phyloP scores from a whole-genome alignment of 2,329 filamentous ascomycete species.

The Claviceps maximensis region DNA sequence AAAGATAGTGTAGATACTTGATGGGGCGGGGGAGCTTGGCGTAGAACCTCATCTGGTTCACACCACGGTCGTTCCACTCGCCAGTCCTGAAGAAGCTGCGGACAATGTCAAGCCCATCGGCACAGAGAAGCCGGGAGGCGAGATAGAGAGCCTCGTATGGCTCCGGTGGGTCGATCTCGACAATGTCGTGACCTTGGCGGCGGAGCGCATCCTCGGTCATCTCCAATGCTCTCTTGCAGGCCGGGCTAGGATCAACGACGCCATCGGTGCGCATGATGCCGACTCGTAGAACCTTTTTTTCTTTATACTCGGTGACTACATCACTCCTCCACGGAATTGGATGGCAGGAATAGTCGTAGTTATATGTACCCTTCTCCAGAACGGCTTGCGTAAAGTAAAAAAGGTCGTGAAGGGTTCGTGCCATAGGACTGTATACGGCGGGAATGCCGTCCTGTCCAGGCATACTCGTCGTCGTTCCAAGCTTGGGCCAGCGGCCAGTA shows the following conservation, averaged over 20 bases:
- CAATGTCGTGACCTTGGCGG: conserved; percentile 61
- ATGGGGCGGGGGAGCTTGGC: conserved; percentile 60
- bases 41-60: conserved; percentile 59
- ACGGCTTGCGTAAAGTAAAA: conserved; percentile 71
- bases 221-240: conserved; percentile 64
- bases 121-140: conserved; percentile 68
- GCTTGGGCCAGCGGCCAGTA: conserved; percentile 81
- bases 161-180: conserved; percentile 48
- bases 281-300: conserved; percentile 52
- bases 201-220: conserved; percentile 56
- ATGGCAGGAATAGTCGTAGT: conserved; percentile 74
- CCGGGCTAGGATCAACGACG: conserved; percentile 76
- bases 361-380: conserved; percentile 75
- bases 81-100: conserved; percentile 61
- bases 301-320: conserved; percentile 42
- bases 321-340: conserved; percentile 66
- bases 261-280: conserved; percentile 69
- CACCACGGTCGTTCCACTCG: conserved; percentile 70
- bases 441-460: conserved; percentile 82
- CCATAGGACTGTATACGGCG: conserved; percentile 86
- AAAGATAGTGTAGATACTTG: conserved; percentile 79
- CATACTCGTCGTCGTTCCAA: conserved; percentile 76
- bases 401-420: conserved; percentile 69
- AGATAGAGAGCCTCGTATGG: conserved; percentile 65
- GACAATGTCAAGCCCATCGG: conserved; percentile 73